Conservation (phyloP, 2,329 filamentous ascomycete genomes). For the Elsinoe arachidis region DNA sequence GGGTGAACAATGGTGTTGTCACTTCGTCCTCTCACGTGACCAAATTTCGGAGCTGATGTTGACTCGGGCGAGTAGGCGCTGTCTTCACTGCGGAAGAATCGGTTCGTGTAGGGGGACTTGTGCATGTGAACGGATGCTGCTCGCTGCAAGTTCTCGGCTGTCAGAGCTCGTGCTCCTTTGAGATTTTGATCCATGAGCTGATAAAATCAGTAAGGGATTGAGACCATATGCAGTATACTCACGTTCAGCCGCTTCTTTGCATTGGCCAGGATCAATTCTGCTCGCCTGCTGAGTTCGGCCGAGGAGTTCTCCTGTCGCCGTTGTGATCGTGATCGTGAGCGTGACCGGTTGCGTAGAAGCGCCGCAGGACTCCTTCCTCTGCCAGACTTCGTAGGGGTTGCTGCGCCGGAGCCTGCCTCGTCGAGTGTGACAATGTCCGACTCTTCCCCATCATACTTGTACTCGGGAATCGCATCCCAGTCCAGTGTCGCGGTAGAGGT, state of each 20-base stretch:
- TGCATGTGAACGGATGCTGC: constrained; percentile 25
- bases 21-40: constrained; percentile 9
- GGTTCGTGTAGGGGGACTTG: constrained; percentile 5
- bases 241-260: constrained; percentile 84
- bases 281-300: constrained; percentile 67
- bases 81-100: neutral
- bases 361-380: neutral
- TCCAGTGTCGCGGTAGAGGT: constrained; percentile 9
- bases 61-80: neutral
- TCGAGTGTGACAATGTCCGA: constrained; percentile 14
- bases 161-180: constrained; percentile 55
- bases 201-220: constrained; percentile 5
- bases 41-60: neutral
- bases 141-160: constrained; percentile 30
- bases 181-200: constrained; percentile 93
- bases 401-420: constrained; percentile 19
- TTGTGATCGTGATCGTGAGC: neutral
- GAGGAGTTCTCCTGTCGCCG: constrained; percentile 56
- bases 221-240: neutral
- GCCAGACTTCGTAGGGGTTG: constrained; percentile 6
- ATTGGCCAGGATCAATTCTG: constrained; percentile 85
- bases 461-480: constrained; percentile 9
- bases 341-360: neutral
- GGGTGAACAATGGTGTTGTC: constrained; percentile 8
- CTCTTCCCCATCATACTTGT: constrained; percentile 15